A percentile compares a stretch with the other conserved stretches of the same genome.
Evolutionary conservation across 306 rosid genomes (phyloP).

Genomic region (Geum urbanum): DNA sequence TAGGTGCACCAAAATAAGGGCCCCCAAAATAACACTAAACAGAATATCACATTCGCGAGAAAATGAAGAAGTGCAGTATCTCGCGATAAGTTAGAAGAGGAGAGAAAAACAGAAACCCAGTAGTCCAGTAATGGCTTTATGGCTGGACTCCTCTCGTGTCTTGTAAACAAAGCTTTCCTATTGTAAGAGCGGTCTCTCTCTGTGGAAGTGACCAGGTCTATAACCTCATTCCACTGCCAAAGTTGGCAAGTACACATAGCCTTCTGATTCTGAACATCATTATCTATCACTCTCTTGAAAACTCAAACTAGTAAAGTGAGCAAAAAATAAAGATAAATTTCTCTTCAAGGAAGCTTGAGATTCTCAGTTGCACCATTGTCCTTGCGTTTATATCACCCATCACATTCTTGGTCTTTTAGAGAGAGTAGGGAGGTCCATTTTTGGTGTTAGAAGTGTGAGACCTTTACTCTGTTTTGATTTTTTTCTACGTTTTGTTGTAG

Average conservation of each 20-base stretch:
- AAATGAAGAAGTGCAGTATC: slow-evolving; percentile 2
- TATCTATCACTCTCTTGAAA: slow-evolving; percentile 28
- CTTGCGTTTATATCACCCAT: slow-evolving; percentile 19
- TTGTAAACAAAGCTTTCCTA: slow-evolving; percentile 28
- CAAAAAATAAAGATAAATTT: slow-evolving; percentile 26
- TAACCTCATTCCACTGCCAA: slow-evolving; percentile 36
- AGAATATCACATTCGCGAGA: background rate
- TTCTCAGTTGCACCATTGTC: slow-evolving; percentile 32
- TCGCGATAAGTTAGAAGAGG: slow-evolving; percentile 15
- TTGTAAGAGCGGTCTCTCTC: background rate
- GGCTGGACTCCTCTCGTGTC: slow-evolving; percentile 13
- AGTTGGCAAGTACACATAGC: slow-evolving; percentile 22
- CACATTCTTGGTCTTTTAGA: background rate
- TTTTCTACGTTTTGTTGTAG: background rate
- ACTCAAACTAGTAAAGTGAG: slow-evolving; percentile 24
- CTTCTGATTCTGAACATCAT: slow-evolving; percentile 41
- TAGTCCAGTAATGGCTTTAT: slow-evolving; percentile 12
- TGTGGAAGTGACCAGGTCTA: slow-evolving; percentile 15
- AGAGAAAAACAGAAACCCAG: background rate
- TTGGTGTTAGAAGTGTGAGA: background rate
- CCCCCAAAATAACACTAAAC: background rate
- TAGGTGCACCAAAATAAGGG: background rate
- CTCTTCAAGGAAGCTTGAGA: slow-evolving; percentile 59
- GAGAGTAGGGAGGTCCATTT: background rate
- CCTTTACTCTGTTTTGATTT: background rate